A percentile compares a stretch with the other conserved stretches of the same genome.
phyloP scores from a whole-genome alignment of 2,329 filamentous ascomycete species.

The Hortaea werneckii region DNA sequence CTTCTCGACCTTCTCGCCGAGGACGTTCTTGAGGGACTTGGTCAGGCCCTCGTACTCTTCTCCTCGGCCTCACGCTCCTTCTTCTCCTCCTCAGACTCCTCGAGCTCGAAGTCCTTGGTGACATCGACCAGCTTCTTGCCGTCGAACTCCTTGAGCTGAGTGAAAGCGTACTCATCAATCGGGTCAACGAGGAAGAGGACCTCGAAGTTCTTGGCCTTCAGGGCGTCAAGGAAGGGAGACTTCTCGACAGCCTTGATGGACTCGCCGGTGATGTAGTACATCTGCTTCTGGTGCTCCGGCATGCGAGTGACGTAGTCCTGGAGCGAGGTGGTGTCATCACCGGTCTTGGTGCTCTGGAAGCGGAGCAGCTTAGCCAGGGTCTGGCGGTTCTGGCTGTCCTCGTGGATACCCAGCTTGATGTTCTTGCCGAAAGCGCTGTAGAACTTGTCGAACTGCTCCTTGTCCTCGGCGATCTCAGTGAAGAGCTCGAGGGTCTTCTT shows the following conservation, averaged over 20 bases:
- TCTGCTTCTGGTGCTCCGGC: conserved; percentile 99
- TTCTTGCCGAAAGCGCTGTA: conserved; percentile 99
- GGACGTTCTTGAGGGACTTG: conserved; percentile 97
- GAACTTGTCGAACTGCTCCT: conserved; percentile 99
- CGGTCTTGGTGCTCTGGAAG: conserved; percentile 98
- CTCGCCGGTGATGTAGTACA: conserved; percentile 99
- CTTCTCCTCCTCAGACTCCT: conserved; percentile 99
- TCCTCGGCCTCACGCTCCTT: conserved; percentile 85
- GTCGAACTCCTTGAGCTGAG: conserved; percentile 99
- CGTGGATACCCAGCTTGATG: conserved; percentile 99
- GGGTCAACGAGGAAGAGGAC: conserved; percentile 98
- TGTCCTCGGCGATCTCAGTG: conserved; percentile 97
- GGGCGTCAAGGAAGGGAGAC: conserved; percentile 96
- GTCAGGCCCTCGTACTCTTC: conserved; percentile 91
- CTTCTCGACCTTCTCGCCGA: conserved; percentile 99
- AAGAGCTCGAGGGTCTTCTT: conserved; percentile 99
- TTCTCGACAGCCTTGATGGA: conserved; percentile 95
- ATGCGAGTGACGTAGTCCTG: conserved; percentile 97
- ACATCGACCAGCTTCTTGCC: conserved; percentile 99
- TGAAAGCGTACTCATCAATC: conserved; percentile 99
- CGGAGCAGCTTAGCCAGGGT: conserved; percentile 94
- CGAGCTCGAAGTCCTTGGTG: conserved; percentile 99
- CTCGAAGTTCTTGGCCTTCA: conserved; percentile 99
- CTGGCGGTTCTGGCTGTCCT: conserved; percentile 94
- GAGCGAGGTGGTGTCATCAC: conserved; percentile 91